A percentile compares a stretch with the other conserved stretches of the same genome.
Conservation (phyloP, 2,329 filamentous ascomycete species). For the Purpureocillium lavendulum region DNA sequence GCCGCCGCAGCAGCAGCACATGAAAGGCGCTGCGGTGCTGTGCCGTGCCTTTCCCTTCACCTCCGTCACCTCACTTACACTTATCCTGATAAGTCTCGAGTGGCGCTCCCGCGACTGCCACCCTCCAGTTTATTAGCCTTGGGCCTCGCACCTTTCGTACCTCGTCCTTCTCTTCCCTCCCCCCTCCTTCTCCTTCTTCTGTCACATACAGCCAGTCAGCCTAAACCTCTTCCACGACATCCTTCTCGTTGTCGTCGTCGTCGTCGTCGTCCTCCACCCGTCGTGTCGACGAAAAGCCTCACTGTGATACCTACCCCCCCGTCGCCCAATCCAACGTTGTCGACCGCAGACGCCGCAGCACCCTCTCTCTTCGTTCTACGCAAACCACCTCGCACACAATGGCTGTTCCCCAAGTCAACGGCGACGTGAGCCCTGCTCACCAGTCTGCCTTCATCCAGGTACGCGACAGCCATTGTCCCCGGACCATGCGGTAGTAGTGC, state of each 20-base stretch:
- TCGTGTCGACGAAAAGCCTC: neutral
- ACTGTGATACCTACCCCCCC: neutral
- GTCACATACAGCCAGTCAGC: neutral
- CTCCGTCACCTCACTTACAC: no score
- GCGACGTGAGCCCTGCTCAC: conserved; percentile 33
- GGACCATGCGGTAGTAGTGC: no score
- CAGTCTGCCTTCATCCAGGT: conserved; percentile 44
- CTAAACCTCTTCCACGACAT: no score
- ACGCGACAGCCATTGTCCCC: no score
- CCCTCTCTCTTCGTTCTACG: neutral
- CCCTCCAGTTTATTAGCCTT: conserved; percentile 2
- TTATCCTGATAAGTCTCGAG: no score
- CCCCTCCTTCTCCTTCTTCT: neutral
- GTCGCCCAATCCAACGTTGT: neutral
- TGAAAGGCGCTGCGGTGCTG: no score
- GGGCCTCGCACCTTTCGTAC: conserved; percentile 1
- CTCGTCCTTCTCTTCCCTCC: neutral
- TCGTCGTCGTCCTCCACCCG: no score
- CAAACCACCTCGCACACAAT: conserved; percentile 15
- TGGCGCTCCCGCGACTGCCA: no score
- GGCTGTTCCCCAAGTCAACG: conserved; percentile 39
- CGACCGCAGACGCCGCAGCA: no score
- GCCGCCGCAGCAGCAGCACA: no score
- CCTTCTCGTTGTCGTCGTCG: neutral
- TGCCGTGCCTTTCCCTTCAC: no score